phyloP scores from a whole-genome alignment of 805 yeast genomes.

The Zygoascus bituminiphila region DNA sequence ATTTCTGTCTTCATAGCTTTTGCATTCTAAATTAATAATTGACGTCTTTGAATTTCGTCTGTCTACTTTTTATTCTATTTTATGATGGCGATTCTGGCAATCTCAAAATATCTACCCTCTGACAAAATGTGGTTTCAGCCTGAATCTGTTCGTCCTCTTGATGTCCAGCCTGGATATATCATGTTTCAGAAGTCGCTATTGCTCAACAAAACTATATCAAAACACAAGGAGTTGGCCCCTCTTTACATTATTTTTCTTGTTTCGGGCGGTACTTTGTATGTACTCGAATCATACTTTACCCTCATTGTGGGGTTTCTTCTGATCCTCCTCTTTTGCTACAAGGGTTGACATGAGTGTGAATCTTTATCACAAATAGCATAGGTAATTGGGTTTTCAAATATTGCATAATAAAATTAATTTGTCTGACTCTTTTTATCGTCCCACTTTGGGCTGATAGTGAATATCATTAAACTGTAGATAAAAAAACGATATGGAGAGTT shows the following conservation, averaged over 20 bases:
- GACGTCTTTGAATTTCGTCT: not conserved
- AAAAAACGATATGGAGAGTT: too few species aligned
- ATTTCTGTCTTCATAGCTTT: too few species aligned
- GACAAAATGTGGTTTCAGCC: not conserved
- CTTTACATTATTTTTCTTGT: not conserved
- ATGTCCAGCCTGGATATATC: not conserved
- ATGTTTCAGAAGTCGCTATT: not conserved
- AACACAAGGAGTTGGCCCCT: not conserved
- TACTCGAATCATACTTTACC: not conserved
- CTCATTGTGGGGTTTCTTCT: not conserved
- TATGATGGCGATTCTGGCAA: not conserved
- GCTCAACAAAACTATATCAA: not conserved
- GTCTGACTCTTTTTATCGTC: too few species aligned
- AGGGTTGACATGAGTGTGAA: not conserved
- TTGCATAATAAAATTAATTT: not conserved
- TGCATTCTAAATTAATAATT: not conserved
- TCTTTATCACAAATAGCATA: not conserved
- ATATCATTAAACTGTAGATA: too few species aligned
- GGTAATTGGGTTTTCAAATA: not conserved
- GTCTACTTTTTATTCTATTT: not conserved
- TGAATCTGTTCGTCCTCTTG: not conserved
- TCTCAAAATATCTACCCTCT: not conserved
- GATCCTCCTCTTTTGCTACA: not conserved
- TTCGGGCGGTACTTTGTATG: not conserved
- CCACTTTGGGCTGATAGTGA: too few species aligned